These are phyloP conservation scores for Wickerhamomyces tratensis DNA, from an alignment of 805 yeast species.

Conservation along the genomic window DNA sequence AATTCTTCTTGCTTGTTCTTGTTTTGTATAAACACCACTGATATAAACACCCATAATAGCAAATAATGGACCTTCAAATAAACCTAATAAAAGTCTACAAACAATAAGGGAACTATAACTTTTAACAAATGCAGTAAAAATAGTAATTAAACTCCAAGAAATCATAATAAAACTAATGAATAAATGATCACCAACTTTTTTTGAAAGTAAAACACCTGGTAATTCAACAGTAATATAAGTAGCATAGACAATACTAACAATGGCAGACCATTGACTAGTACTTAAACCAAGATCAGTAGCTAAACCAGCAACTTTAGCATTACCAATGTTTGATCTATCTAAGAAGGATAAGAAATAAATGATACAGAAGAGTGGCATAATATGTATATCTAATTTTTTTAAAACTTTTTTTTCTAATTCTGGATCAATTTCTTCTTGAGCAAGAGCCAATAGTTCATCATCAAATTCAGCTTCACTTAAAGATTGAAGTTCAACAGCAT, in stretches of 20 bases:
- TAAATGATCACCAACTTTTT: neutral
- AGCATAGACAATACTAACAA: slow-evolving; percentile 26
- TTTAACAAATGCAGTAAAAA: slow-evolving; percentile 32
- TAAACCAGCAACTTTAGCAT: slow-evolving; percentile 24
- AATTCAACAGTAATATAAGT: slow-evolving; percentile 21
- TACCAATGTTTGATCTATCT: no score
- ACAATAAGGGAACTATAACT: slow-evolving; percentile 33
- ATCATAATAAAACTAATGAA: neutral
- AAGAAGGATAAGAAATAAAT: no score
- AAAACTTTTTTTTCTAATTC: no score
- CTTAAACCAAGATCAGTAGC: slow-evolving; percentile 18
- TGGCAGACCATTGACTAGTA: slow-evolving; percentile 20
- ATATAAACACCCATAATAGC: slow-evolving; percentile 39
- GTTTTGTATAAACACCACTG: slow-evolving; percentile 36
- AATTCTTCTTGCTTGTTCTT: slow-evolving; percentile 36
- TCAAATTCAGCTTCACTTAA: no score
- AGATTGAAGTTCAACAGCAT: no score
- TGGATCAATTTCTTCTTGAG: no score
- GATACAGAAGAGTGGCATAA: no score
- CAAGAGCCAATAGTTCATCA: no score
- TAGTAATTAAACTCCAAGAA: slow-evolving; percentile 15
- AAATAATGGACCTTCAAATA: slow-evolving; percentile 41
- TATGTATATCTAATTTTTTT: no score
- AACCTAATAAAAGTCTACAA: slow-evolving; percentile 39
- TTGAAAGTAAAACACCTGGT: neutral